These are phyloP conservation scores for Ganoderma lingzhi DNA, from an alignment of 1,284 basidiomycete genomes.

Conservation along the genomic window DNA sequence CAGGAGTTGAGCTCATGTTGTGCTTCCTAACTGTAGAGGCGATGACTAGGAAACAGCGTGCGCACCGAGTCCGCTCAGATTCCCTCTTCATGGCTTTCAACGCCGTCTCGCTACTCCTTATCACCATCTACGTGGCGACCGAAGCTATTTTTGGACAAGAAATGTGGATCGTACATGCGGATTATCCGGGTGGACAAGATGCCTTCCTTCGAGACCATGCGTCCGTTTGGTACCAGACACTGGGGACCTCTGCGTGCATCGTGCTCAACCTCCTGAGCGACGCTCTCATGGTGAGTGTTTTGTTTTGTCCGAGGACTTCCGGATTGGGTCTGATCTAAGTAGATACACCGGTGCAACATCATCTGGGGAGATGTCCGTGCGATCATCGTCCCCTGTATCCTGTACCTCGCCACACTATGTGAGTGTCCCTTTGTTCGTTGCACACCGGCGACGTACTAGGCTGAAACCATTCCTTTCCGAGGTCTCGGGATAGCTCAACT, in stretches of 20 bases:
- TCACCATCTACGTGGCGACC: constrained; percentile 31
- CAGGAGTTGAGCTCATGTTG: constrained; percentile 37
- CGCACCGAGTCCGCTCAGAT: constrained; percentile 11
- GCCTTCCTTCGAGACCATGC: constrained; percentile 26
- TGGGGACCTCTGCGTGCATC: constrained; percentile 29
- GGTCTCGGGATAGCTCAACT: constrained; percentile 28
- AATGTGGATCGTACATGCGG: constrained; percentile 31
- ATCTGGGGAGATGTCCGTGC: constrained; percentile 22
- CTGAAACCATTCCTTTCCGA: neutral
- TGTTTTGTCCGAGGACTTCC: neutral
- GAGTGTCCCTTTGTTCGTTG: neutral
- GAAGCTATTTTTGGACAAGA: constrained; percentile 33
- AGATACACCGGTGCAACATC: constrained; percentile 30
- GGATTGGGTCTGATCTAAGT: neutral
- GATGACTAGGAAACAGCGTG: constrained; percentile 17
- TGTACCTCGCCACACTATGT: constrained; percentile 22
- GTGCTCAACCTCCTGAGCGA: constrained; percentile 27
- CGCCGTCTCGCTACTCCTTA: constrained; percentile 24
- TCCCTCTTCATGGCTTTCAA: constrained; percentile 21
- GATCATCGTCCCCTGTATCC: constrained; percentile 17
- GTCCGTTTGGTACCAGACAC: constrained; percentile 34
- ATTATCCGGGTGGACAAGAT: constrained; percentile 25
- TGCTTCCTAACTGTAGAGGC: constrained; percentile 33
- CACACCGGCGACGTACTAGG: neutral
- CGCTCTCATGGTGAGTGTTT: constrained; percentile 19